A percentile compares a stretch with the other conserved stretches of the same genome.
Conservation (phyloP, 805 yeast species). For the Wickerhamiella sorbophila region DNA sequence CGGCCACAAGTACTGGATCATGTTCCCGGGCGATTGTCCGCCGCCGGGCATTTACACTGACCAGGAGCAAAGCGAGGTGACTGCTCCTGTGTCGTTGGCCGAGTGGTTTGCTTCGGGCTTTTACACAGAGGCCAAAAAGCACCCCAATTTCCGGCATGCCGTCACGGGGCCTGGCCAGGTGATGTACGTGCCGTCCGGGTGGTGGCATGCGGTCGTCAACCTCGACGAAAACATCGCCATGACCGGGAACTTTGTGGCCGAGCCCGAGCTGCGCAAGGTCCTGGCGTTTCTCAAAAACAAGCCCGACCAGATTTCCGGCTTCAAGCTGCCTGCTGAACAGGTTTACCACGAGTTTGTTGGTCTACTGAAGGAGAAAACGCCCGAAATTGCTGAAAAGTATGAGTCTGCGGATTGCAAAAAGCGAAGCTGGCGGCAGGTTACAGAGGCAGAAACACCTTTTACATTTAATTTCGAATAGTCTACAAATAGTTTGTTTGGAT, state of each 20-base stretch:
- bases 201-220: conserved; percentile 96
- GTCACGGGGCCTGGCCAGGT: conserved; percentile 72
- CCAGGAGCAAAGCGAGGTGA: conserved; percentile 70
- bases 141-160: conserved; percentile 43
- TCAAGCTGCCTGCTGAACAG: conserved; percentile 34
- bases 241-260: conserved; percentile 80
- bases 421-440: conserved; percentile 8
- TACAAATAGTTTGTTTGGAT: no score
- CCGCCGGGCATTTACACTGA: conserved; percentile 84
- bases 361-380: conserved; percentile 31
- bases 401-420: conserved; percentile 20
- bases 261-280: conserved; percentile 40
- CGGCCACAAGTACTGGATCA: conserved; percentile 75
- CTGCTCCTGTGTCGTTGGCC: conserved; percentile 82
- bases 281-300: conserved; percentile 54
- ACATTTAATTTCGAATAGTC: not conserved
- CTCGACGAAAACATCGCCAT: conserved; percentile 55
- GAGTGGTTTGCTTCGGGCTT: conserved; percentile 84
- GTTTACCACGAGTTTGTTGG: conserved; percentile 47
- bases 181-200: conserved; percentile 83
- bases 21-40: conserved; percentile 61
- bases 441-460: not conserved
- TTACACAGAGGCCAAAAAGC: conserved; percentile 46
- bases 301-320: conserved; percentile 65
- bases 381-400: conserved; percentile 27